Evolutionary conservation across 208 protist genomes (phyloP).

Genomic region (Trypanosomatidae sp.): DNA sequence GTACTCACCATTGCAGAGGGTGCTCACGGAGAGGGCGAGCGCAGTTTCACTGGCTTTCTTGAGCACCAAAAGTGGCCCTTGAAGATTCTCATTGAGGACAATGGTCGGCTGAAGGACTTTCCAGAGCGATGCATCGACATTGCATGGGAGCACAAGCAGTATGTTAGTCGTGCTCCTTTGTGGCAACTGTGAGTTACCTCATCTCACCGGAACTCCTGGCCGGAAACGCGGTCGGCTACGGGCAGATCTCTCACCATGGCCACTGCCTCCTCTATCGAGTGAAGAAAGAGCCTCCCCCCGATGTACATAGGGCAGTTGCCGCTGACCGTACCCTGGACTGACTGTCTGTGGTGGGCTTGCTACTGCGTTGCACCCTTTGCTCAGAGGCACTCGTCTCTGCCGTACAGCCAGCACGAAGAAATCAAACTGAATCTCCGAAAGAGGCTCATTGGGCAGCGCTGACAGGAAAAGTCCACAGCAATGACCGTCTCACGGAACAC

Average conservation of each 20-base stretch:
- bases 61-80: slow-evolving; percentile 41
- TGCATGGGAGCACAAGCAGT: slow-evolving; percentile 42
- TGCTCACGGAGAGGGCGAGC: background rate
- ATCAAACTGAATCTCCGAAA: background rate
- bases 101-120: slow-evolving; percentile 22
- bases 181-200: slow-evolving; percentile 16
- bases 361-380: background rate
- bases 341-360: background rate
- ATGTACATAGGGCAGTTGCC: slow-evolving; percentile 1
- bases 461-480: background rate
- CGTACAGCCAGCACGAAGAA: background rate
- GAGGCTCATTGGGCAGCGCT: background rate
- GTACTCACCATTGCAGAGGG: slow-evolving; percentile 27
- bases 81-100: slow-evolving; percentile 19
- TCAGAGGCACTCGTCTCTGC: background rate
- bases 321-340: background rate
- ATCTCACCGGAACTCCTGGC: background rate
- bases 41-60: slow-evolving; percentile 27
- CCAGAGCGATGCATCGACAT: slow-evolving; percentile 41
- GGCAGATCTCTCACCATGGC: background rate
- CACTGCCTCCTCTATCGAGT: background rate
- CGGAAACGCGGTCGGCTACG: background rate
- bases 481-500: background rate
- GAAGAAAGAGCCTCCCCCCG: too few relatives aligned
- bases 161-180: slow-evolving; percentile 16